Conservation (phyloP, 495 filamentous ascomycete genomes). For the Monascus purpureus region DNA sequence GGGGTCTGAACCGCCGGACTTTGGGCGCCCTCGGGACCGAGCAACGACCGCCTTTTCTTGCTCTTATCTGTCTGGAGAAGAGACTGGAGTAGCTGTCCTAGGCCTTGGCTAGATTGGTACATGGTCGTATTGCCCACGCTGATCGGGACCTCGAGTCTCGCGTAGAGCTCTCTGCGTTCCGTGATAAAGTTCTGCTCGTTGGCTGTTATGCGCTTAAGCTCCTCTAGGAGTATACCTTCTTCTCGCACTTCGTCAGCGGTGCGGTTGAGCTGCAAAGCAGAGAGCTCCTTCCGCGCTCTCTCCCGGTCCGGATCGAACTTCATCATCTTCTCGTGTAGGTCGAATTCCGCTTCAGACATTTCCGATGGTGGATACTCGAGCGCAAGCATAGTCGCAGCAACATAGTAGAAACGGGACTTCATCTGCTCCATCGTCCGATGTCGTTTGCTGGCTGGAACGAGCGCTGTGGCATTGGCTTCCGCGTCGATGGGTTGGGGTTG, state of each 20-base stretch:
- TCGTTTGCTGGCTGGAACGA: slow-evolving; percentile 22
- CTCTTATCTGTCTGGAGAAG: slow-evolving; percentile 68
- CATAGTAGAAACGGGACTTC: slow-evolving; percentile 78
- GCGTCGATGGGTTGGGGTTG: slow-evolving; percentile 28
- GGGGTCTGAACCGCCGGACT: slow-evolving; percentile 39
- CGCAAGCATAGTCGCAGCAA: slow-evolving; percentile 74
- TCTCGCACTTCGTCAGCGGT: slow-evolving; percentile 80
- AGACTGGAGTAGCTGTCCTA: slow-evolving; percentile 65
- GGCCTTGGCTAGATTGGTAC: slow-evolving; percentile 66
- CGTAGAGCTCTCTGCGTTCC: slow-evolving; percentile 82
- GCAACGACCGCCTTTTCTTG: slow-evolving; percentile 61
- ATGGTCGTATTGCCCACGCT: slow-evolving; percentile 50
- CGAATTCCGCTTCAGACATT: slow-evolving; percentile 74
- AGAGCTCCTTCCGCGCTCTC: slow-evolving; percentile 66
- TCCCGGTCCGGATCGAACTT: slow-evolving; percentile 75
- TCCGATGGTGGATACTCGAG: slow-evolving; percentile 66
- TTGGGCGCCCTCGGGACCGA: slow-evolving; percentile 40
- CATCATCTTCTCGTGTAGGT: slow-evolving; percentile 65
- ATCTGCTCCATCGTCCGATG: slow-evolving; percentile 71
- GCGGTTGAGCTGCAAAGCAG: slow-evolving; percentile 60
- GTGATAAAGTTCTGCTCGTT: slow-evolving; percentile 69
- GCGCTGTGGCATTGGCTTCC: slow-evolving; percentile 22
- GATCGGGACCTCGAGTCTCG: slow-evolving; percentile 65
- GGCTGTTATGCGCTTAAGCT: slow-evolving; percentile 77
- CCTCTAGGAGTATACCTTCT: slow-evolving; percentile 74